These are phyloP conservation scores for Rhizophagus clarus DNA, from an alignment of 192 early-diverging fungal genomes.

Conservation along the genomic window DNA sequence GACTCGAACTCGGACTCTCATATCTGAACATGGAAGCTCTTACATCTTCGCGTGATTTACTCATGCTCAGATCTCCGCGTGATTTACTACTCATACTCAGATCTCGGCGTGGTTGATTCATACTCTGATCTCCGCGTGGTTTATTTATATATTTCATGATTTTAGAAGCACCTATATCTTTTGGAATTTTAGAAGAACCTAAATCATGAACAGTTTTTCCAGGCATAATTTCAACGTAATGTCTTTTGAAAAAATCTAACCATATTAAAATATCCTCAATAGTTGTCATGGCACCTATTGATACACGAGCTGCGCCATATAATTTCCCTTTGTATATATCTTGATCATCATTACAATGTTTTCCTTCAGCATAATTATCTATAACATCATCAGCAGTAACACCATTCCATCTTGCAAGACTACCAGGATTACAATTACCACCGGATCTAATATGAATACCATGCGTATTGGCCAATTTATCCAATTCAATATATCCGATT, in stretches of 20 bases:
- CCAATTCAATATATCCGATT: conserved; percentile 67
- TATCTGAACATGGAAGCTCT: too few relatives aligned
- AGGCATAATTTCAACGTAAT: conserved; percentile 49
- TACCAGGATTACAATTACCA: conserved; percentile 83
- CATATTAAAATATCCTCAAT: conserved; percentile 61
- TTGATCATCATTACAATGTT: conserved; percentile 71
- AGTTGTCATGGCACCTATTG: conserved; percentile 76
- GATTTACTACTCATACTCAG: too few relatives aligned
- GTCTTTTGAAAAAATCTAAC: conserved; percentile 58
- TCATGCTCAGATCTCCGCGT: too few relatives aligned
- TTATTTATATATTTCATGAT: too few relatives aligned
- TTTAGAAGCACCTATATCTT: too few relatives aligned
- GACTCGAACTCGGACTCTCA: too few relatives aligned
- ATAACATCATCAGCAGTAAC: conserved; percentile 55
- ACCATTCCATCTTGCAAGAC: conserved; percentile 65
- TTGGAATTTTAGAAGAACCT: too few relatives aligned
- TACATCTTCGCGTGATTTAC: too few relatives aligned
- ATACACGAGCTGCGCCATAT: conserved; percentile 72
- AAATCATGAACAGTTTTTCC: too few relatives aligned
- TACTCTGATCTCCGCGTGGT: too few relatives aligned
- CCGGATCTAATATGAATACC: conserved; percentile 73
- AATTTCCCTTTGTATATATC: conserved; percentile 72
- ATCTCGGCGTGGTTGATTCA: too few relatives aligned
- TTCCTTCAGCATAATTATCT: conserved; percentile 50
- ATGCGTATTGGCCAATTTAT: conserved; percentile 61